These are phyloP conservation scores for Colletotrichum tofieldiae DNA, from an alignment of 2,329 filamentous ascomycete genomes.

Conservation along the genomic window DNA sequence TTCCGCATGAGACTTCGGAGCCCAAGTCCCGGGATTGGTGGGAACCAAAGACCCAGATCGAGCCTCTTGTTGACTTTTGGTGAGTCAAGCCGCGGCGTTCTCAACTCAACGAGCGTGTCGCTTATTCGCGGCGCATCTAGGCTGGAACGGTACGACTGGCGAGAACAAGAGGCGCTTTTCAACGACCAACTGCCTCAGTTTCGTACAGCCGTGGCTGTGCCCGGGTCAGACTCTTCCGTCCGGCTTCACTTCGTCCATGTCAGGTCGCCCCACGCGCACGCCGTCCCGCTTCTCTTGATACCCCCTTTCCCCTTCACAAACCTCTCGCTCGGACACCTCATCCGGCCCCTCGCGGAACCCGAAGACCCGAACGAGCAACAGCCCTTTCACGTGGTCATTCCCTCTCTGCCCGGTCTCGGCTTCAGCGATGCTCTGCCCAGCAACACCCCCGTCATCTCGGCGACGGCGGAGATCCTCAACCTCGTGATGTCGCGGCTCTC, in stretches of 20 bases:
- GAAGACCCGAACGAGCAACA: constrained; percentile 60
- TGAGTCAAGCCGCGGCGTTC: constrained; percentile 50
- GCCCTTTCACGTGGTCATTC: constrained; percentile 77
- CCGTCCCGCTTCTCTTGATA: constrained; percentile 75
- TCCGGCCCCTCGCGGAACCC: constrained; percentile 69
- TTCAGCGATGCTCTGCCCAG: constrained; percentile 75
- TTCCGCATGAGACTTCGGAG: constrained; percentile 72
- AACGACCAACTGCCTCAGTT: constrained; percentile 76
- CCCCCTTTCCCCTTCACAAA: constrained; percentile 78
- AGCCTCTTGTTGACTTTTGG: constrained; percentile 78
- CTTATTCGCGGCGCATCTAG: constrained; percentile 53
- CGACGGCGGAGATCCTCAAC: constrained; percentile 71
- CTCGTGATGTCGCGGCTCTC: constrained; percentile 72
- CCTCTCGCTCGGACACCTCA: constrained; percentile 70
- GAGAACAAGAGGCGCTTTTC: constrained; percentile 69
- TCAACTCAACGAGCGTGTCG: background rate
- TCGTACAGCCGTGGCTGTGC: constrained; percentile 67
- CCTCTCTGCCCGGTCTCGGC: constrained; percentile 76
- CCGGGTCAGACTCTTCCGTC: constrained; percentile 58
- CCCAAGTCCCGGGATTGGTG: constrained; percentile 68
- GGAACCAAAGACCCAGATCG: constrained; percentile 73
- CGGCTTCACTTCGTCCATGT: constrained; percentile 78
- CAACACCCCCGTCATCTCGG: constrained; percentile 63
- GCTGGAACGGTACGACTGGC: constrained; percentile 78
- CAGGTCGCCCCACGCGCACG: constrained; percentile 66